phyloP scores from a whole-genome alignment of 768 basidiomycete species.

The Suillus bovinus region DNA sequence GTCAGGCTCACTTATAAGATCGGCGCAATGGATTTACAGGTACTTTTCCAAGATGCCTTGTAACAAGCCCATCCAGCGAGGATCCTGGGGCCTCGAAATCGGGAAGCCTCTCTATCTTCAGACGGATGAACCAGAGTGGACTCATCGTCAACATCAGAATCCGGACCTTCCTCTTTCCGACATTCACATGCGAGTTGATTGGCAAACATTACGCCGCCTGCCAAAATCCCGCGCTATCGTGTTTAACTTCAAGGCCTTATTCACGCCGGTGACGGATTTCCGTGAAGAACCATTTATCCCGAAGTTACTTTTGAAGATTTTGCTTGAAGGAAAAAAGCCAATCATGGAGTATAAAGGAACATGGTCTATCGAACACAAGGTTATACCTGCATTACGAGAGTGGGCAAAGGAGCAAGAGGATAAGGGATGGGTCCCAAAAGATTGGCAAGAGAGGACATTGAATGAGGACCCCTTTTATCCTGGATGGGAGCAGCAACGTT shows the following conservation, averaged over 20 bases:
- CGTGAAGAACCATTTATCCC: constrained; percentile 49
- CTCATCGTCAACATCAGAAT: constrained; percentile 32
- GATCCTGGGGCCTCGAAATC: constrained; percentile 53
- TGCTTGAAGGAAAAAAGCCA: constrained; percentile 39
- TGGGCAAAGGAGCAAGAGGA: constrained; percentile 53
- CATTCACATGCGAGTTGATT: constrained; percentile 51
- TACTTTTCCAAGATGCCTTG: constrained; percentile 49
- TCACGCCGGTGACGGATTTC: constrained; percentile 48
- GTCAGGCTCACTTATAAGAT: neutral
- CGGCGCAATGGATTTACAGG: constrained; percentile 23
- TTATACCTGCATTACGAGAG: constrained; percentile 44
- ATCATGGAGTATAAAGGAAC: constrained; percentile 48
- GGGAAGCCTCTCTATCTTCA: constrained; percentile 50
- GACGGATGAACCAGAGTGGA: constrained; percentile 38
- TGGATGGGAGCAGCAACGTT: constrained; percentile 40
- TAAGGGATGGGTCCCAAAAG: constrained; percentile 43
- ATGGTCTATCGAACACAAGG: constrained; percentile 41
- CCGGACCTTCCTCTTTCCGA: constrained; percentile 40
- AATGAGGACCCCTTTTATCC: constrained; percentile 55
- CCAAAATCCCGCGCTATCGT: constrained; percentile 48
- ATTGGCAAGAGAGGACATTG: constrained; percentile 51
- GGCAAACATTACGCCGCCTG: constrained; percentile 54
- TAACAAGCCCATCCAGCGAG: constrained; percentile 52
- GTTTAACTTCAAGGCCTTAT: constrained; percentile 56
- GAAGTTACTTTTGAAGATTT: constrained; percentile 43